These are phyloP conservation scores for Thalassiosira mediterranea DNA, from an alignment of 352 stramenopile species.

Conservation along the genomic window DNA sequence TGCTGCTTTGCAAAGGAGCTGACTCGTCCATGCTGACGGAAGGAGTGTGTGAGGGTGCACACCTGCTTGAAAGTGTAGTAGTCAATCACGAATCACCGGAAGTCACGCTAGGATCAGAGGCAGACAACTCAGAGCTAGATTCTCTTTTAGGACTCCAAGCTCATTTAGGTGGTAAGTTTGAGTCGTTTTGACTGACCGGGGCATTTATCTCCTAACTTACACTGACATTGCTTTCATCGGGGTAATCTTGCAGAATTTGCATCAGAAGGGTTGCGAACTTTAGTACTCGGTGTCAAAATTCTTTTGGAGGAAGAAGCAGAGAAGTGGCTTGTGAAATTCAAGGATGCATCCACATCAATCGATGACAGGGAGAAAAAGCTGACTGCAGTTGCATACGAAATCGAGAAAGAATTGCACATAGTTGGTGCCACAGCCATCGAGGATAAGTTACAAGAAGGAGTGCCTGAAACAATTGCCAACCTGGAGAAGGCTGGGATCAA, in stretches of 20 bases:
- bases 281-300: slow-evolving; percentile 81
- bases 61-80: slow-evolving; percentile 39
- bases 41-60: slow-evolving; percentile 58
- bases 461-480: slow-evolving; percentile 93
- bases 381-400: slow-evolving; percentile 66
- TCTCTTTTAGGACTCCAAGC: slow-evolving; percentile 73
- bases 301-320: slow-evolving; percentile 71
- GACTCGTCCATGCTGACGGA: slow-evolving; percentile 87
- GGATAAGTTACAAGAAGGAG: slow-evolving; percentile 95
- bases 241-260: slow-evolving; percentile 71
- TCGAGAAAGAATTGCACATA: slow-evolving; percentile 88
- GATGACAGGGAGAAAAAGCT: slow-evolving; percentile 75
- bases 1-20: slow-evolving; percentile 87
- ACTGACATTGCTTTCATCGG: slow-evolving; percentile 9
- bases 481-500: slow-evolving; percentile 96
- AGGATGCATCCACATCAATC: slow-evolving; percentile 75
- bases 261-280: slow-evolving; percentile 77
- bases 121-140: slow-evolving; percentile 59
- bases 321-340: slow-evolving; percentile 69
- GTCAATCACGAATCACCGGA: slow-evolving; percentile 38
- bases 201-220: background rate
- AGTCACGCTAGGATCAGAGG: slow-evolving; percentile 30
- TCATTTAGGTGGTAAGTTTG: slow-evolving; percentile 73
- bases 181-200: background rate
- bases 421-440: slow-evolving; percentile 96